Conservation (phyloP, 2,329 filamentous ascomycete genomes). For the Aspergillus puulaauensis region DNA sequence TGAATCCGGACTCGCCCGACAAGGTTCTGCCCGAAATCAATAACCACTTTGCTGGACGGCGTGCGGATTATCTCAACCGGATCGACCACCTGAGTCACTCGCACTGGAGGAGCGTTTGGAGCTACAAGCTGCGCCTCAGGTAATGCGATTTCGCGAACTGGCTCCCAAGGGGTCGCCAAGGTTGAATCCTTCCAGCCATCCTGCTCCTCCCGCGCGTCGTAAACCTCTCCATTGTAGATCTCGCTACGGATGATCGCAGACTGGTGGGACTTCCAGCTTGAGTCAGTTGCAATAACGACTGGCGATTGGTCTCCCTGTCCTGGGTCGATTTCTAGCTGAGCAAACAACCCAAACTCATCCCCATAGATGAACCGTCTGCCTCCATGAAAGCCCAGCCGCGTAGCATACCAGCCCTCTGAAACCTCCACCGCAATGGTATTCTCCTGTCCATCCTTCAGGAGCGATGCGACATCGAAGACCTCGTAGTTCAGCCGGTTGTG, state of each 20-base stretch:
- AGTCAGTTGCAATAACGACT: constrained; percentile 19
- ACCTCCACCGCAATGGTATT: constrained; percentile 47
- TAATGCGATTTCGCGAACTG: constrained; percentile 31
- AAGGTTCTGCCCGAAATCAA: constrained; percentile 61
- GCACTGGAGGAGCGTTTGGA: constrained; percentile 48
- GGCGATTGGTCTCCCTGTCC: constrained; percentile 9
- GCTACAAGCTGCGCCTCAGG: constrained; percentile 38
- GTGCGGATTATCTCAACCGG: constrained; percentile 31
- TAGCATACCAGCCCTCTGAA: constrained; percentile 53
- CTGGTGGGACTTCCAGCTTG: constrained; percentile 22
- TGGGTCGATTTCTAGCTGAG: constrained; percentile 28
- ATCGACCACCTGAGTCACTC: constrained; percentile 31
- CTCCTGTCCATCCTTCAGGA: constrained; percentile 31
- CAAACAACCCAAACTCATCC: constrained; percentile 25
- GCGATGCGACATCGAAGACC: constrained; percentile 51
- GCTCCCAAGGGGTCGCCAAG: constrained; percentile 20
- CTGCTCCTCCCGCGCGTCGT: constrained; percentile 43
- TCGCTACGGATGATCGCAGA: constrained; percentile 33
- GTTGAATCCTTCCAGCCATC: constrained; percentile 22
- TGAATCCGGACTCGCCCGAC: constrained; percentile 51
- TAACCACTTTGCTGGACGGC: constrained; percentile 47
- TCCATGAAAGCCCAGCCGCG: constrained; percentile 31
- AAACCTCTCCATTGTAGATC: constrained; percentile 56
- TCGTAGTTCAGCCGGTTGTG: constrained; percentile 53
- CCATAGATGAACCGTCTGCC: constrained; percentile 25